Percentiles rank a stretch among this genome's conserved stretches.
These are phyloP conservation scores for Acanthamoeba castellanii DNA, from an alignment of 208 protist genomes.

Conservation along the genomic window DNA sequence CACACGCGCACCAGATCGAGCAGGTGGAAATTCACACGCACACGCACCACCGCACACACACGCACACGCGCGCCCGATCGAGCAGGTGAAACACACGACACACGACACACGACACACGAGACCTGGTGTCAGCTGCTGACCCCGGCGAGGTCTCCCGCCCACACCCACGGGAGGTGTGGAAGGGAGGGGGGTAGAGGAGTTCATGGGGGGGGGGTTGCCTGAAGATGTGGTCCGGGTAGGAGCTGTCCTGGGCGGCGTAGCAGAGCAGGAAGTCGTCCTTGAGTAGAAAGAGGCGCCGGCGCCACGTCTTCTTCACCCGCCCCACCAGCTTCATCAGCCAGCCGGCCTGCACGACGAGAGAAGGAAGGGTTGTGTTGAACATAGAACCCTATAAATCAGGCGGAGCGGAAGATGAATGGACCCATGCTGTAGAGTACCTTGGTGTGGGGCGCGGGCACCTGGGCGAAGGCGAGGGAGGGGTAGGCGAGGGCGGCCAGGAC, in stretches of 20 bases:
- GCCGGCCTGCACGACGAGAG: not conserved
- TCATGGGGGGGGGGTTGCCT: not conserved
- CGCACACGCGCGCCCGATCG: no score
- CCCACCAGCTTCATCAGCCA: not conserved
- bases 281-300: not conserved
- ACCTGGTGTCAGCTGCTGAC: no score
- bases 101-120: no score
- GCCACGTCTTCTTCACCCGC: slow-evolving; percentile 22
- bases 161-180: no score
- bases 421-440: not conserved
- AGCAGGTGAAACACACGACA: no score
- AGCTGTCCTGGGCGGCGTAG: not conserved
- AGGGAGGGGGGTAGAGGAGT: no score
- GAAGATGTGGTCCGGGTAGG: not conserved
- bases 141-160: no score
- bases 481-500: not conserved
- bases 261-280: slow-evolving; percentile 44
- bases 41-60: no score
- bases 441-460: not conserved
- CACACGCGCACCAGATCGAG: no score
- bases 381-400: no score
- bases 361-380: not conserved
- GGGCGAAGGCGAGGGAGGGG: not conserved
- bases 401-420: no score
- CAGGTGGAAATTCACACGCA: no score